Conservation (phyloP, 1,139 yeast species). For the Magnusiomyces ingens region DNA sequence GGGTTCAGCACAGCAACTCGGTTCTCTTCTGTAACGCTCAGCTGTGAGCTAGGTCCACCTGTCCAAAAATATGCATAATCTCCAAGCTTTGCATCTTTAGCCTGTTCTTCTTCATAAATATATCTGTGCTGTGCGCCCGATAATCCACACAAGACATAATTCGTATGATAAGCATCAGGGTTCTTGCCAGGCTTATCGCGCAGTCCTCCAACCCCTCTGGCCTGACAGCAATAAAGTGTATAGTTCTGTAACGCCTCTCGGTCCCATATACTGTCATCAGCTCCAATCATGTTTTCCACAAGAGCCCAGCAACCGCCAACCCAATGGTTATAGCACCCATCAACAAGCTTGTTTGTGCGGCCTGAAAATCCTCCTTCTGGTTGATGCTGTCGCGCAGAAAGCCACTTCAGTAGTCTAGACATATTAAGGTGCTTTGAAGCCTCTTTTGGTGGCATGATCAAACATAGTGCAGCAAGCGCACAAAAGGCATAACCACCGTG, state of each 20-base stretch:
- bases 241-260: slow-evolving; percentile 57
- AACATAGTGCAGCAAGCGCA: slow-evolving; percentile 65
- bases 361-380: slow-evolving; percentile 87
- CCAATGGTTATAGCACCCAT: slow-evolving; percentile 96
- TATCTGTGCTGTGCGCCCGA: slow-evolving; percentile 59
- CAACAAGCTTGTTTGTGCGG: slow-evolving; percentile 86
- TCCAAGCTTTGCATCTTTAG: slow-evolving; percentile 20
- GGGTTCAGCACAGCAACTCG: slow-evolving; percentile 46
- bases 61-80: slow-evolving; percentile 29
- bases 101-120: slow-evolving; percentile 26
- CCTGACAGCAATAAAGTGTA: slow-evolving; percentile 70
- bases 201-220: slow-evolving; percentile 56
- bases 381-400: slow-evolving; percentile 56
- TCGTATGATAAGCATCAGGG: slow-evolving; percentile 87
- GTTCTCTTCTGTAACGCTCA: slow-evolving; percentile 21
- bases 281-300: slow-evolving; percentile 45
- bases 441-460: slow-evolving; percentile 38
- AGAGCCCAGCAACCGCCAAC: slow-evolving; percentile 73
- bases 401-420: slow-evolving; percentile 46
- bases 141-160: slow-evolving; percentile 74
- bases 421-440: slow-evolving; percentile 27
- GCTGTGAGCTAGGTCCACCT: slow-evolving; percentile 17
- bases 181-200: slow-evolving; percentile 79
- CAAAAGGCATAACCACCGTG: slow-evolving; percentile 97
- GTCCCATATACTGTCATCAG: slow-evolving; percentile 35